Evolutionary conservation across 169 alveolate species (phyloP), one percentile per base, ranked within the genome.

Genomic region (Eimeria brunetti): DNA sequence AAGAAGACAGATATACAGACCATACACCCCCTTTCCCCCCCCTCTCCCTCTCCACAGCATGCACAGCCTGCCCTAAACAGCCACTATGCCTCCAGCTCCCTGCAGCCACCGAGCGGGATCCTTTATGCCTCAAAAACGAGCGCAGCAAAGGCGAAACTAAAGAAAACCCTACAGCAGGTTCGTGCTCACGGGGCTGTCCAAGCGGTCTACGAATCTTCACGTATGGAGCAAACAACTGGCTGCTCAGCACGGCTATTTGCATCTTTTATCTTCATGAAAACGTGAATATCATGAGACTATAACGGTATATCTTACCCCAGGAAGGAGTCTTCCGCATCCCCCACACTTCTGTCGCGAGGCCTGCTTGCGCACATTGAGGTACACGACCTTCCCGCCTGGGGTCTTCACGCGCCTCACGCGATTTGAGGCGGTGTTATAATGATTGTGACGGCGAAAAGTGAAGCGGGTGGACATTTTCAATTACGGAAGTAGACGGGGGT

Each of bases 351-450:
- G 98, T 14, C 98, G 92, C 2, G 97, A 86, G 44, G 97, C 95
- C 73, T 90, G 96, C 91, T 97, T 97, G 80, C 96, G 95, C 67
- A 92, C 96, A 73, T 97, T 95, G 69, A 97, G 98, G 89, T 91
- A 96, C 33, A 97, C 94, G 62, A 96, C 96, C 76, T 94, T 85
- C 20, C 97, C 97, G 91, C 99, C 99, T 60, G 99, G 99, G 69
- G 99, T 98, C 95, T 96, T 98, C 91, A 98, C 99, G 67, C 97
- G 96, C 94, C 97, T 96, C 96, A 97, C 97, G 85, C 97, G 96
- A 97, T 98, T 98, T 56, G 99, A 98, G 73, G 96, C 96, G 91
- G 99, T 98, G 96, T 97, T 97, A 96, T 97, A 98, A 92, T 97
- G 97, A 91, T 97, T 96, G 94, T 97, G 96, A 91, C 99, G 98